A percentile compares a stretch with the other conserved stretches of the same genome.
Conservation (phyloP, 129 eudicot genomes). For the Heracleum sosnowskyi region DNA sequence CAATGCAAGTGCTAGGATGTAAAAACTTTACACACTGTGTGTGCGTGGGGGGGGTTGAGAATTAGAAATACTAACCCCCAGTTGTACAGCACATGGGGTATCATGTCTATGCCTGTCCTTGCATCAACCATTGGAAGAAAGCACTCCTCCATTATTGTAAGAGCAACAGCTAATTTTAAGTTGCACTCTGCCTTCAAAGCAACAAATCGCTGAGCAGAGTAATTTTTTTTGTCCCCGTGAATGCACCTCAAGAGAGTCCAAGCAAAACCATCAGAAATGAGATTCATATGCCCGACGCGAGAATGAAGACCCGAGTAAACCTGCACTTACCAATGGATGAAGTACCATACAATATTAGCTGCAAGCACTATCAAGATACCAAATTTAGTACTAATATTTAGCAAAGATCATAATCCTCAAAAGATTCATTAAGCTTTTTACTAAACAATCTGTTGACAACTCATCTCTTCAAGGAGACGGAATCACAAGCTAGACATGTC, state of each 20-base stretch:
- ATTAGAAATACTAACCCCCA: constrained; percentile 55
- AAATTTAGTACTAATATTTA: not conserved
- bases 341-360: constrained; percentile 7
- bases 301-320: constrained; percentile 66
- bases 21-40: too few relatives aligned
- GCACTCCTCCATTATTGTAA: constrained; percentile 94
- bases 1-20: not conserved
- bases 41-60: not conserved
- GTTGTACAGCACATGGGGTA: constrained; percentile 84
- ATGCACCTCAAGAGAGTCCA: constrained; percentile 85
- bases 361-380: not conserved
- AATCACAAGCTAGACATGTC: not conserved
- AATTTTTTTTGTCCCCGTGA: constrained; percentile 63
- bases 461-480: not conserved
- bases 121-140: constrained; percentile 94
- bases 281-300: constrained; percentile 50
- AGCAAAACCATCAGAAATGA: constrained; percentile 53
- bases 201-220: constrained; percentile 50
- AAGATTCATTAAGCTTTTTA: not conserved
- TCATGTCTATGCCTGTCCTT: constrained; percentile 90
- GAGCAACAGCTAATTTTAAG: constrained; percentile 86
- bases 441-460: not conserved
- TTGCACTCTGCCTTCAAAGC: constrained; percentile 91
- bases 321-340: constrained; percentile 28
- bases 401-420: not conserved